Evolutionary conservation across 2,329 filamentous ascomycete genomes (phyloP), one percentile per base, ranked within the genome.

Genomic region (Phialophora expanda): DNA sequence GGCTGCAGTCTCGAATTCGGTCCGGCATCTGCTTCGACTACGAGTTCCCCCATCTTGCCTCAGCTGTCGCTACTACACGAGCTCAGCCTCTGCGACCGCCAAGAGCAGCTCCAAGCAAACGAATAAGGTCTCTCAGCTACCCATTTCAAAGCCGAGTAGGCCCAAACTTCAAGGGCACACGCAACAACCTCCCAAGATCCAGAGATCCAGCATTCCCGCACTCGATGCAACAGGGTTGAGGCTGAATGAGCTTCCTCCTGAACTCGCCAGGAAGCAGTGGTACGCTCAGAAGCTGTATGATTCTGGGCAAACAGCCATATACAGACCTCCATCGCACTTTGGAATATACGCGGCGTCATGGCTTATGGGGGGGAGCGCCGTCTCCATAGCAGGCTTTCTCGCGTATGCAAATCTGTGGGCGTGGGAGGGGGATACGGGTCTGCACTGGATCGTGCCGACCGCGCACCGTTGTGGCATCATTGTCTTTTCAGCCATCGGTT

Each of bases 271-370:
- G 34, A 69, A 69, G 44, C 62, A 67, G 38, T 65, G 60, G 59
- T 69, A 66, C 48, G 67, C 65, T 8, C 50, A 61, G 41, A 67
- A 69, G 32, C 53, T 69, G 30, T 67, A 64, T 46, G 61, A 65
- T 32, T 24, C 62, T 4, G 67, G 67, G 26, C 59, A 64, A 41
- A 58, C 48, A 56, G 53, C 38, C 7, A 67, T 69, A 55, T 67
- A 67, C 56, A 64, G 63, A 38, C 58, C 67, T 6, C 65, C 62
- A 3, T 69, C 67, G 12, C 67, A 69, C 56, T 55, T 59, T 32
- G 67, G 65, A 20, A 62, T 69, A 41, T 57, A 66, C 17, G 56
- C 41, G 1, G 67, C 67, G 4, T 67, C 67, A 30, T 69, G 62
- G 54, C 22, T 62, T 48, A 63, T 69, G 32, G 63, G 58, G 20